Evolutionary conservation across 106 monocot species (phyloP), one percentile per base, ranked within the genome.

Genomic region (Dendrobium officinale): DNA sequence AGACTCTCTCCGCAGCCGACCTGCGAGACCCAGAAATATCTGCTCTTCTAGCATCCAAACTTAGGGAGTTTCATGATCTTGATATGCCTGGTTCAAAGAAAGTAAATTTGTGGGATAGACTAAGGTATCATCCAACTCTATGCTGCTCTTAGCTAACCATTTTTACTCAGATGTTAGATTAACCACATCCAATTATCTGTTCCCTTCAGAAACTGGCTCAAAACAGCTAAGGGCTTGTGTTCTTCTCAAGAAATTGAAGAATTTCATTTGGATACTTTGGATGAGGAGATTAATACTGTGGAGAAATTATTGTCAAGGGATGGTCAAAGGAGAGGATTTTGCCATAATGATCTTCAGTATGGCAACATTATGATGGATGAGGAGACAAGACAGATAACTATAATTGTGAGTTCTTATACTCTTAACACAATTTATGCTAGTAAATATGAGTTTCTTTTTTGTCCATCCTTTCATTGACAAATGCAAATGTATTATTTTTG

Each of bases 271-370:
- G 86, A 88, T 68, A 78, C 59, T 1, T 68, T 96, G 26, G 88
- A 81, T 4, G 87, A 87, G 33, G 96, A 96, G 84, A 96, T 93
- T 51, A 78, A 11, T 24, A n/a, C 29, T 58, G 70, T 93, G 78
- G 88, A 93, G 74, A 86, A 59, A 11, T 44, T 43, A 40, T 49
- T 93, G 79, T 81, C 91, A 55, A 15, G 24, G 19, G 79, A 83
- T 29, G 84, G 81, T 77, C 83, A 88, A 56, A 84, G 72, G 72
- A 80, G 92, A 51, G 96, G 96, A 15, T 96, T 96, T 80, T 96
- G 96, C 75, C 96, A 96, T 59, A 96, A 93, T 78, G 96, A 96
- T 85, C 93, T 96, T 78, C 96, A 96, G 47, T 93, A 96, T 85
- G 96, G 91, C 13, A 93, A 96, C 80, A 87, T 96, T 72, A 96